Evolutionary conservation across 1,284 basidiomycete species (phyloP).

Genomic region (Coniferiporia weirii): DNA sequence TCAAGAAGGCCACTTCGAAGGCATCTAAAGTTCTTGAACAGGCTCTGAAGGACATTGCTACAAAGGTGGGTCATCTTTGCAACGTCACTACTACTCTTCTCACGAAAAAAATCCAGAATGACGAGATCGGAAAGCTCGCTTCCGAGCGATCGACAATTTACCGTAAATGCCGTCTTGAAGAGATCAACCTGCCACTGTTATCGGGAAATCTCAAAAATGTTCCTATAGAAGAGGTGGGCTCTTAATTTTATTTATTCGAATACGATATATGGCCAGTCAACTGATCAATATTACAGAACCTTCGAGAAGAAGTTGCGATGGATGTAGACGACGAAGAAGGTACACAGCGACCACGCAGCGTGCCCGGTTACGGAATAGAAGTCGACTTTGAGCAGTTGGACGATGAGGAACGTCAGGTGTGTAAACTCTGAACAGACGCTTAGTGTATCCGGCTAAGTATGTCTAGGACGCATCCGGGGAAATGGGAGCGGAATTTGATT

Average conservation of each 20-base stretch:
- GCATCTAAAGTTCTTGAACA: slow-evolving; percentile 78
- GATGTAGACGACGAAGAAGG: slow-evolving; percentile 82
- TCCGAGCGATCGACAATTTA: slow-evolving; percentile 86
- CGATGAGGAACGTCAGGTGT: slow-evolving; percentile 78
- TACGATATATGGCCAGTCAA: slow-evolving; percentile 2
- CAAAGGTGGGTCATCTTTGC: slow-evolving; percentile 45
- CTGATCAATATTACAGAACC: slow-evolving; percentile 43
- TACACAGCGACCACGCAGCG: slow-evolving; percentile 66
- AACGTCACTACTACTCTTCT: slow-evolving; percentile 11
- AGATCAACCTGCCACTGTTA: slow-evolving; percentile 78
- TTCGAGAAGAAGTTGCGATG: slow-evolving; percentile 83
- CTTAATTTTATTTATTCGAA: not conserved
- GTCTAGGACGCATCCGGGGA: slow-evolving; percentile 62
- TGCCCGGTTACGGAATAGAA: slow-evolving; percentile 85
- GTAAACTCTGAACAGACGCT: slow-evolving; percentile 15
- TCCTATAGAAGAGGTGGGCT: slow-evolving; percentile 85
- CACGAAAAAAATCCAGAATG: slow-evolving; percentile 55
- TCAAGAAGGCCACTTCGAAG: slow-evolving; percentile 67
- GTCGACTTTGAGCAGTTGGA: slow-evolving; percentile 81
- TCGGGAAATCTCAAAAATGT: slow-evolving; percentile 80
- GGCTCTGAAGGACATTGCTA: slow-evolving; percentile 84
- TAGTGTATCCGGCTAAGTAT: not conserved
- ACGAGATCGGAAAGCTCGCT: slow-evolving; percentile 87
- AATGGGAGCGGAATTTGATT: slow-evolving; percentile 70
- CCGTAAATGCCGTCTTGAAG: slow-evolving; percentile 90